Conservation (phyloP, 192 early-diverging fungal genomes). For the Podila epicladia region DNA sequence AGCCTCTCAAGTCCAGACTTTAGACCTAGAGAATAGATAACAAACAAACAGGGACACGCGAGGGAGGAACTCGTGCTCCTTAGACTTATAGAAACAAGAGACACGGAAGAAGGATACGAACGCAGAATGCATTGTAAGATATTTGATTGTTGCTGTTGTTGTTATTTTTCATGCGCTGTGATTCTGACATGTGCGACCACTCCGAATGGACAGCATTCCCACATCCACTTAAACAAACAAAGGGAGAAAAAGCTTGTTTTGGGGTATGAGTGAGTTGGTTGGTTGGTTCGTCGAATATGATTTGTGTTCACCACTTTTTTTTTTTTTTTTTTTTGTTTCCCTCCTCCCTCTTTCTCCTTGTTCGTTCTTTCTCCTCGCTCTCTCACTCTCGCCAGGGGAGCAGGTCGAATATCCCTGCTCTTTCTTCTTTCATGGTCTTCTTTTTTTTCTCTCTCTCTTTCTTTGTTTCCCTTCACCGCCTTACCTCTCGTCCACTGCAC, state of each 20-base stretch:
- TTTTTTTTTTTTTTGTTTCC: background rate
- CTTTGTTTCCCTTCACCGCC: background rate
- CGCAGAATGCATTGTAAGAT: too few species aligned
- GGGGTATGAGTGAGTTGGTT: conserved; percentile 1
- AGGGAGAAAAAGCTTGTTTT: conserved; percentile 6
- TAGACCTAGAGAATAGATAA: background rate
- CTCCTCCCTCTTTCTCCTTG: background rate
- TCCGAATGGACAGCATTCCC: too few species aligned
- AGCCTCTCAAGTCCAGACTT: conserved; percentile 10
- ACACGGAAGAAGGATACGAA: too few species aligned
- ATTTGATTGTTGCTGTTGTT: too few species aligned
- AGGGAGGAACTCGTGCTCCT: background rate
- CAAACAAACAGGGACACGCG: background rate
- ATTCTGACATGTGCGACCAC: too few species aligned
- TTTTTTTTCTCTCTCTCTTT: conserved; percentile 1
- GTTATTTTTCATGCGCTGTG: too few species aligned
- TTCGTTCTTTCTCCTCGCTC: background rate
- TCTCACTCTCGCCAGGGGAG: background rate
- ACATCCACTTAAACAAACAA: too few species aligned
- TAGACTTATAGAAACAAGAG: too few species aligned
- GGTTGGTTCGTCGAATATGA: background rate
- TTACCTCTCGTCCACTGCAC: background rate
- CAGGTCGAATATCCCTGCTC: background rate
- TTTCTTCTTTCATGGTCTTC: background rate
- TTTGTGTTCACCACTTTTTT: background rate